These are phyloP conservation scores for Aspergillus sp. DNA, from an alignment of 2,329 filamentous ascomycete genomes.

Conservation along the genomic window DNA sequence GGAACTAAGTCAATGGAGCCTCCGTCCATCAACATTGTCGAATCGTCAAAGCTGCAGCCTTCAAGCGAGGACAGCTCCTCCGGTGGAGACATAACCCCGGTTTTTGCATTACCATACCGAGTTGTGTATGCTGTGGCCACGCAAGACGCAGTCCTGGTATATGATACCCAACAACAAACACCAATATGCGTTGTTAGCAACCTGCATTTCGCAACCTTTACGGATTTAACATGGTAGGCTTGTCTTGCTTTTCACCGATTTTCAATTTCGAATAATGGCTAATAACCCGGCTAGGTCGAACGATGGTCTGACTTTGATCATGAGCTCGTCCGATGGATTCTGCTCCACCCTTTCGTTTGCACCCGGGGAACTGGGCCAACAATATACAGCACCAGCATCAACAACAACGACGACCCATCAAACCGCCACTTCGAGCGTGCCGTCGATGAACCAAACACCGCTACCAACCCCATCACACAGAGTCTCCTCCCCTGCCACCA, in stretches of 20 bases:
- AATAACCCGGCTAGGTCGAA: constrained; percentile 51
- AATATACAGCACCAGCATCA: constrained; percentile 52
- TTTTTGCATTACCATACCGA: constrained; percentile 80
- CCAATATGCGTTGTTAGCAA: constrained; percentile 94
- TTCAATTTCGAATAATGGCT: constrained; percentile 2
- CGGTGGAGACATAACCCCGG: constrained; percentile 47
- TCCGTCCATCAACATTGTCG: constrained; percentile 45
- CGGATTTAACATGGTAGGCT: constrained; percentile 82
- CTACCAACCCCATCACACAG: constrained; percentile 60
- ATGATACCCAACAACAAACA: constrained; percentile 94
- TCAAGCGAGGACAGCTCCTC: constrained; percentile 45
- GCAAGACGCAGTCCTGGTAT: constrained; percentile 87
- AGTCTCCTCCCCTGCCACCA: constrained; percentile 42
- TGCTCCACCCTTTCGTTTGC: constrained; percentile 85
- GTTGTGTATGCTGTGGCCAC: constrained; percentile 97
- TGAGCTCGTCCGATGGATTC: constrained; percentile 97
- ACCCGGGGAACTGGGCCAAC: constrained; percentile 73
- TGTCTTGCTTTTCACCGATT: constrained; percentile 4
- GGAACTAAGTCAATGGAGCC: constrained; percentile 62
- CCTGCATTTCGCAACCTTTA: constrained; percentile 93
- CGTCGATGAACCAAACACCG: constrained; percentile 55
- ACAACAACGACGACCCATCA: constrained; percentile 16
- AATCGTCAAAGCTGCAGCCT: constrained; percentile 46
- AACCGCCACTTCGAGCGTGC: constrained; percentile 31
- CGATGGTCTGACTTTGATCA: constrained; percentile 70